These are phyloP conservation scores for Trebouxia sp. DNA, from an alignment of 139 green algal species.

Conservation along the genomic window DNA sequence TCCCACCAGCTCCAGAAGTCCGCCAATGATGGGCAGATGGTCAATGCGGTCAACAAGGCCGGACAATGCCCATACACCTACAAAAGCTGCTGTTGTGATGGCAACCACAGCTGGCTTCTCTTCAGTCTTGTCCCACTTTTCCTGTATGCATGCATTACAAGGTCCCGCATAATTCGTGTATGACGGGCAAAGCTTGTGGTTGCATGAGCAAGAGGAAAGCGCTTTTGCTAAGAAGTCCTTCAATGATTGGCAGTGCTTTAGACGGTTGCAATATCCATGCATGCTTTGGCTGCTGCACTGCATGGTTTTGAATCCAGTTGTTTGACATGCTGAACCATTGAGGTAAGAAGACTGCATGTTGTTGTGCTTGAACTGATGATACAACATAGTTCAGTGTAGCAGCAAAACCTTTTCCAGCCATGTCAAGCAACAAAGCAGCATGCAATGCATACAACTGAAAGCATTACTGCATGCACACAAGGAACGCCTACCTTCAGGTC, in stretches of 20 bases:
- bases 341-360: too few species aligned
- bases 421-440: background rate
- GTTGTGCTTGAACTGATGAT: too few species aligned
- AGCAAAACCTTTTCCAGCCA: background rate
- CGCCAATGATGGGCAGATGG: conserved; percentile 41
- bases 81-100: conserved; percentile 36
- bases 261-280: background rate
- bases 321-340: too few species aligned
- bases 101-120: conserved; percentile 52
- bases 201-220: background rate
- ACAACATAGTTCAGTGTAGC: background rate
- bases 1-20: conserved; percentile 46
- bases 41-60: conserved; percentile 41
- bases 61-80: conserved; percentile 41
- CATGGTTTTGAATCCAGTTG: background rate
- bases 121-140: conserved; percentile 49
- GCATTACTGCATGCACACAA: background rate
- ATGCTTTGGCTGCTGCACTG: background rate
- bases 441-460: background rate
- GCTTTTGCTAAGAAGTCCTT: background rate
- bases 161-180: background rate
- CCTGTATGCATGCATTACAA: conserved; percentile 13
- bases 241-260: background rate
- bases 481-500: conserved; percentile 1
- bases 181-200: background rate